Evolutionary conservation across 2,329 filamentous ascomycete species (phyloP).

Genomic region (Xylariaceae sp.): DNA sequence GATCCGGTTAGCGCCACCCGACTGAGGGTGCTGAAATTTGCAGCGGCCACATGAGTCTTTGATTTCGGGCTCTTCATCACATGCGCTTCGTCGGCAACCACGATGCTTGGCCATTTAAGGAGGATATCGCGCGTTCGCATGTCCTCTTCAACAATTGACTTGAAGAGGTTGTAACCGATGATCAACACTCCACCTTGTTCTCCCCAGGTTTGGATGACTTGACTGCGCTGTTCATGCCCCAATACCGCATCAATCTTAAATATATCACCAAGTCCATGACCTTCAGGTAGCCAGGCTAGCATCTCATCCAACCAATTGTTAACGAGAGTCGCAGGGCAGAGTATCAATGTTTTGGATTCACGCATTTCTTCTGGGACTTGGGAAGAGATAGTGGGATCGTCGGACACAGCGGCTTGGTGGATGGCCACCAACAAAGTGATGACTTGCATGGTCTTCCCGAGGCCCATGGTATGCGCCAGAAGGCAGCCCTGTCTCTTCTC

Average conservation of each 20-base stretch:
- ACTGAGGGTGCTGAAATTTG: slow-evolving; percentile 57
- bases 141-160: slow-evolving; percentile 30
- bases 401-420: slow-evolving; percentile 57
- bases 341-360: slow-evolving; percentile 58
- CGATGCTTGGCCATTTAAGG: slow-evolving; percentile 58
- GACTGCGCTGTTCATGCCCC: slow-evolving; percentile 35
- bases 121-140: slow-evolving; percentile 38
- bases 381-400: slow-evolving; percentile 47
- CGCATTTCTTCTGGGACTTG: slow-evolving; percentile 66
- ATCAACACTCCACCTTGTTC: slow-evolving; percentile 65
- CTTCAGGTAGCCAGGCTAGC: slow-evolving; percentile 57
- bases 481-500: slow-evolving; percentile 66
- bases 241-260: slow-evolving; percentile 47
- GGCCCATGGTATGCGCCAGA: slow-evolving; percentile 83
- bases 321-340: slow-evolving; percentile 70
- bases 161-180: slow-evolving; percentile 67
- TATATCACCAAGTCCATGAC: slow-evolving; percentile 48
- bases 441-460: slow-evolving; percentile 89
- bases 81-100: slow-evolving; percentile 84
- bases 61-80: slow-evolving; percentile 61
- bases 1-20: slow-evolving; percentile 84
- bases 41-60: slow-evolving; percentile 47
- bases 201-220: slow-evolving; percentile 54
- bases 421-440: slow-evolving; percentile 77
- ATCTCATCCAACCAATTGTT: slow-evolving; percentile 83